Evolutionary conservation across 2,329 filamentous ascomycete species (phyloP).

Genomic region (Lojkania enalia): DNA sequence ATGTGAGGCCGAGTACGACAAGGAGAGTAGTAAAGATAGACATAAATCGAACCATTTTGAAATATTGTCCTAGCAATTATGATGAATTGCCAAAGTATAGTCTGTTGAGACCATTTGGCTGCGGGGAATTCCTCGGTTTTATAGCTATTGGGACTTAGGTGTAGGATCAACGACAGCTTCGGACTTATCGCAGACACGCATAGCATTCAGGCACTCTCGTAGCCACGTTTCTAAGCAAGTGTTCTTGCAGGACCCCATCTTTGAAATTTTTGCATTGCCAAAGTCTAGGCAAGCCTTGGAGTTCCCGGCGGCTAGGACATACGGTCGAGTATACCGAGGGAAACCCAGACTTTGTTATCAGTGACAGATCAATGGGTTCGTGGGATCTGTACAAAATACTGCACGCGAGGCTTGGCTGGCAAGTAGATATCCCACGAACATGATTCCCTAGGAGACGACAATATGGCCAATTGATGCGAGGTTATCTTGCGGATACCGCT

Average conservation of each 20-base stretch:
- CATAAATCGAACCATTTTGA: constrained; percentile 28
- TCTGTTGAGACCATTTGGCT: background rate
- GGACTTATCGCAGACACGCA: too few relatives aligned
- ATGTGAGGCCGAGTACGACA: constrained; percentile 16
- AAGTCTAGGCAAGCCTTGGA: background rate
- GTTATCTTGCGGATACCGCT: too few relatives aligned
- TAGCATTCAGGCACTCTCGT: too few relatives aligned
- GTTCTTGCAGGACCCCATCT: background rate
- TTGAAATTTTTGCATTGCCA: background rate
- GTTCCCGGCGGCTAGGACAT: background rate
- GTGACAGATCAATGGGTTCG: background rate
- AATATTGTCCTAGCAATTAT: background rate
- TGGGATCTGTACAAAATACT: background rate
- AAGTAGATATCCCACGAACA: too few relatives aligned
- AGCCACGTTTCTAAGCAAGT: background rate
- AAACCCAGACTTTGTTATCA: background rate
- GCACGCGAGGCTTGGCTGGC: background rate
- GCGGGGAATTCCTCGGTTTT: background rate
- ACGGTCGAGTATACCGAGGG: background rate
- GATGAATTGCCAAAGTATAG: too few relatives aligned
- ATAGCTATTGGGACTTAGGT: constrained; percentile 8
- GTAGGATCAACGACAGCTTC: too few relatives aligned
- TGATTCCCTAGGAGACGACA: too few relatives aligned
- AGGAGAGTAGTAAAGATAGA: constrained; percentile 25
- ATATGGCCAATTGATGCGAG: too few relatives aligned